These are phyloP conservation scores for Microthlaspi erraticum DNA, from an alignment of 345 rosid species.

Conservation along the genomic window DNA sequence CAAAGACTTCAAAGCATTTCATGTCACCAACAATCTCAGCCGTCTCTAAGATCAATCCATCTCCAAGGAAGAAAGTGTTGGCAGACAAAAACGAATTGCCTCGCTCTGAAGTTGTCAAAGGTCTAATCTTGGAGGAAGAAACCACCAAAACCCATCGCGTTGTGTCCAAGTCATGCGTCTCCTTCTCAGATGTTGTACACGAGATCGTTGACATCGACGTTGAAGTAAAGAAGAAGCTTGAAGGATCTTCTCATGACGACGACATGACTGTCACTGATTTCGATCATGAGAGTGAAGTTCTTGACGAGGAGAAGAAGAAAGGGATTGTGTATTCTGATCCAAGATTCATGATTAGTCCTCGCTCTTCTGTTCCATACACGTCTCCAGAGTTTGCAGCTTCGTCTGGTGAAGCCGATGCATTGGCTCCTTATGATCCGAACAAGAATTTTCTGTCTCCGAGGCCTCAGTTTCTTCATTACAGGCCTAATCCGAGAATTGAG, in stretches of 20 bases:
- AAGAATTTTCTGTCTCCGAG: constrained; percentile 59
- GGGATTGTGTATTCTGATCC: constrained; percentile 56
- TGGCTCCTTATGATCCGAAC: constrained; percentile 70
- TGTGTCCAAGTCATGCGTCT: constrained; percentile 46
- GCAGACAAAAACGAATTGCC: constrained; percentile 60
- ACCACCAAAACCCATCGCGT: constrained; percentile 33
- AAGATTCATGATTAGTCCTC: constrained; percentile 52
- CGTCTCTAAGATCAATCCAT: constrained; percentile 68
- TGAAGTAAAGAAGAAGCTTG: constrained; percentile 32
- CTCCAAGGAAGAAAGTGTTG: constrained; percentile 79
- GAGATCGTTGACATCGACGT: not conserved
- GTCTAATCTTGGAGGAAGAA: constrained; percentile 48
- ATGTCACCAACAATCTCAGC: constrained; percentile 94
- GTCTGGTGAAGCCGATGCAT: constrained; percentile 61
- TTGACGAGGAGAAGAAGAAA: constrained; percentile 23
- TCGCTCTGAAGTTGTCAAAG: constrained; percentile 49
- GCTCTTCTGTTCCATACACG: constrained; percentile 40
- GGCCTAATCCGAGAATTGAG: constrained; percentile 64
- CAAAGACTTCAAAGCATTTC: constrained; percentile 68
- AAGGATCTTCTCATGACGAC: constrained; percentile 35
- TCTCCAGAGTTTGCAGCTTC: constrained; percentile 54
- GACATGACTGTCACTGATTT: constrained; percentile 49
- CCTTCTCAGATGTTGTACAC: constrained; percentile 50
- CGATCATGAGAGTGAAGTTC: constrained; percentile 22
- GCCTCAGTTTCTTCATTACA: constrained; percentile 70